These are phyloP conservation scores for Candida mesenterica DNA, from an alignment of 1,139 yeast species.

Conservation along the genomic window DNA sequence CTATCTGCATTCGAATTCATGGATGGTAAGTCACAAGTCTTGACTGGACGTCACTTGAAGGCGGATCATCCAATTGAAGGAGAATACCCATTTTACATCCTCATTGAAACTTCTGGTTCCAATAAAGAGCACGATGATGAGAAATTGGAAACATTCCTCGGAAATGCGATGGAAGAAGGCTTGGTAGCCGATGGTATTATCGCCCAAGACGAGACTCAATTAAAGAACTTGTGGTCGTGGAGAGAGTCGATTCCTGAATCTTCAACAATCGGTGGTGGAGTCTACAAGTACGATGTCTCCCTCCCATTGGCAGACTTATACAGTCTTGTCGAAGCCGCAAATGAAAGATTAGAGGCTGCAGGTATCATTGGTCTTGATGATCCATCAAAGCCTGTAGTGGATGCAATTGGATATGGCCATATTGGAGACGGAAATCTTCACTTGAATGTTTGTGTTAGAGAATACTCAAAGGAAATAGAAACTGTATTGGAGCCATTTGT, in stretches of 20 bases:
- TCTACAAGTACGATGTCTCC: slow-evolving; percentile 93
- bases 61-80: slow-evolving; percentile 74
- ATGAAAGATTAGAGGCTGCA: slow-evolving; percentile 52
- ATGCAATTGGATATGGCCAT: slow-evolving; percentile 93
- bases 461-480: slow-evolving; percentile 76
- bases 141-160: slow-evolving; percentile 77
- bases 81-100: slow-evolving; percentile 78
- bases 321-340: slow-evolving; percentile 73
- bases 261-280: slow-evolving; percentile 83
- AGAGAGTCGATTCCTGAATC: slow-evolving; percentile 94
- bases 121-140: slow-evolving; percentile 81
- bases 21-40: slow-evolving; percentile 74
- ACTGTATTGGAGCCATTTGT: slow-evolving; percentile 84
- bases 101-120: slow-evolving; percentile 94
- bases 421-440: slow-evolving; percentile 96
- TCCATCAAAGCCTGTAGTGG: slow-evolving; percentile 69
- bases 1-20: slow-evolving; percentile 93
- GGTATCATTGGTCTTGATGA: slow-evolving; percentile 67
- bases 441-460: slow-evolving; percentile 85
- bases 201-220: slow-evolving; percentile 92
- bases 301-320: slow-evolving; percentile 79
- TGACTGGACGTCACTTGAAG: slow-evolving; percentile 57
- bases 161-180: slow-evolving; percentile 79
- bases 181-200: slow-evolving; percentile 87
- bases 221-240: slow-evolving; percentile 86